These are phyloP conservation scores for Penicillium rolfsii DNA, from an alignment of 2,329 filamentous ascomycete species.

Conservation along the genomic window DNA sequence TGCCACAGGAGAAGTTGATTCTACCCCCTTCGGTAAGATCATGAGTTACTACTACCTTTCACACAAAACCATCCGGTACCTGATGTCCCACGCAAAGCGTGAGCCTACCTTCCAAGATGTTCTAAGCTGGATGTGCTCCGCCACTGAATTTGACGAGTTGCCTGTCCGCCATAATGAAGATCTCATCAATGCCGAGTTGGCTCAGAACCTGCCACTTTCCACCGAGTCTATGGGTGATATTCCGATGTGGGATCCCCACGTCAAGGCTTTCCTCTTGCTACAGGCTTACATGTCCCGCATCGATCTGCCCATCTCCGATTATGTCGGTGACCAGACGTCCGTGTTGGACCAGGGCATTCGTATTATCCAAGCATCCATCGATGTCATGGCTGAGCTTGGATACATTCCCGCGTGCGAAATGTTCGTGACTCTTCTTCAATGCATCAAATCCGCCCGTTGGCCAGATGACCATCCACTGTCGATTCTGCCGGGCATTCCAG, in stretches of 20 bases:
- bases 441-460: constrained; percentile 91
- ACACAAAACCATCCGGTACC: constrained; percentile 87
- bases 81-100: constrained; percentile 75
- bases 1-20: constrained; percentile 80
- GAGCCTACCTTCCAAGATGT: constrained; percentile 78
- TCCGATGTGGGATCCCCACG: constrained; percentile 97
- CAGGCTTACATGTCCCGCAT: constrained; percentile 95
- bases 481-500: constrained; percentile 73
- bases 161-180: constrained; percentile 98
- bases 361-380: constrained; percentile 93
- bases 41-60: constrained; percentile 99
- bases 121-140: constrained; percentile 88
- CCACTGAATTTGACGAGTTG: constrained; percentile 95
- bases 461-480: constrained; percentile 77
- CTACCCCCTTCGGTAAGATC: constrained; percentile 92
- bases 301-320: constrained; percentile 91
- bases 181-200: constrained; percentile 89
- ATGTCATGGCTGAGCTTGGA: constrained; percentile 89
- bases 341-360: constrained; percentile 96
- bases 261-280: constrained; percentile 90
- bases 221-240: constrained; percentile 64
- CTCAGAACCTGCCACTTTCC: constrained; percentile 74
- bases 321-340: constrained; percentile 86
- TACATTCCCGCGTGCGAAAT: constrained; percentile 74
- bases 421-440: constrained; percentile 86